Percentiles rank a stretch among this genome's conserved stretches.
phyloP scores from a whole-genome alignment of 768 basidiomycete genomes.

The Suillus cothurnatus region DNA sequence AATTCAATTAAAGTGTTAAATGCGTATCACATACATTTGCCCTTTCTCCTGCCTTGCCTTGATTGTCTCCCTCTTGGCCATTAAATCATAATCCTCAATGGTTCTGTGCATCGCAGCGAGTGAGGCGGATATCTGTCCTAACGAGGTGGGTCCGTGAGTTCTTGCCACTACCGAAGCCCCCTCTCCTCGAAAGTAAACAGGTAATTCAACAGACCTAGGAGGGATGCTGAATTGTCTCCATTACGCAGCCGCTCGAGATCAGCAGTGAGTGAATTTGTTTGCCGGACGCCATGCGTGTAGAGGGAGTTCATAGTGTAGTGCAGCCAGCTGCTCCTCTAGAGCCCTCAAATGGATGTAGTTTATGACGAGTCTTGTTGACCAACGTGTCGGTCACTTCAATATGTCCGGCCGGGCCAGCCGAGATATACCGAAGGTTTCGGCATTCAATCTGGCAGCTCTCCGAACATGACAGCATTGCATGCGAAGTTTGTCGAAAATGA shows the following conservation, averaged over 20 bases:
- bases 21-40: conserved; percentile 62
- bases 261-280: conserved; percentile 84
- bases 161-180: neutral
- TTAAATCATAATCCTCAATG: conserved; percentile 95
- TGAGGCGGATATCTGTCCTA: conserved; percentile 98
- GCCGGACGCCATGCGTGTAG: conserved; percentile 90
- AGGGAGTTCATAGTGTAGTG: conserved; percentile 90
- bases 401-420: conserved; percentile 9
- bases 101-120: conserved; percentile 93
- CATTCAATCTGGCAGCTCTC: neutral
- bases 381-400: conserved; percentile 8
- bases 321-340: conserved; percentile 15
- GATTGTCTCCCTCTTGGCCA: conserved; percentile 96
- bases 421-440: neutral
- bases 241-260: conserved; percentile 83
- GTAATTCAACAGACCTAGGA: conserved; percentile 66
- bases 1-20: conserved; percentile 9
- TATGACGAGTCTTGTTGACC: neutral
- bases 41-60: conserved; percentile 98
- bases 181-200: neutral
- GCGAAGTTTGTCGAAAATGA: neutral
- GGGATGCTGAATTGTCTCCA: conserved; percentile 78
- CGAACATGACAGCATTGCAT: neutral
- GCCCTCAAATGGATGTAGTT: conserved; percentile 5
- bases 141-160: conserved; percentile 27